Conservation (phyloP, 2,329 filamentous ascomycete species). For the Neofusicoccum ribis region DNA sequence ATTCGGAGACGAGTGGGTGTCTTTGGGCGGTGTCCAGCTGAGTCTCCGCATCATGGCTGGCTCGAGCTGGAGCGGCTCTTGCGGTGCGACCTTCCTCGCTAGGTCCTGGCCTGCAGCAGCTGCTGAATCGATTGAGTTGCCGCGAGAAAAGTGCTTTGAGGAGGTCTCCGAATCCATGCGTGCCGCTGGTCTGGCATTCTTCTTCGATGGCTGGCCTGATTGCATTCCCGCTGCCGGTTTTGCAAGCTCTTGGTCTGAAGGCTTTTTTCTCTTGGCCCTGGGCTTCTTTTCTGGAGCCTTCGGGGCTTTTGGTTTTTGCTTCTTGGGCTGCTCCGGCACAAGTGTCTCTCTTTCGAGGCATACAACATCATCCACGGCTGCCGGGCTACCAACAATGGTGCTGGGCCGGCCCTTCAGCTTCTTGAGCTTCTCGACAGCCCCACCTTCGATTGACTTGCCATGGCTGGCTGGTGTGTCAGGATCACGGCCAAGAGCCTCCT, state of each 20-base stretch:
- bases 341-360: not conserved
- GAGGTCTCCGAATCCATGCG: not conserved
- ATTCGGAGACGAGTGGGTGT: conserved; percentile 26
- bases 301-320: conserved; percentile 25
- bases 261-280: not conserved
- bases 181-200: not conserved
- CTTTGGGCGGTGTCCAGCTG: conserved; percentile 39
- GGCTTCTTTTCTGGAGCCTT: not conserved
- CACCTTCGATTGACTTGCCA: conserved; percentile 16
- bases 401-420: not conserved
- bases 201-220: not conserved
- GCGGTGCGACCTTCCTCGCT: conserved; percentile 4
- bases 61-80: conserved; percentile 29
- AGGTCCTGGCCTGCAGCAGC: conserved; percentile 17
- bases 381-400: not conserved
- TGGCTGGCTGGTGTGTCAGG: conserved; percentile 22
- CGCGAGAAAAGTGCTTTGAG: conserved; percentile 2
- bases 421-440: not conserved
- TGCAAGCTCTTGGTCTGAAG: not conserved
- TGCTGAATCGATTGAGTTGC: not conserved
- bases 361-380: not conserved
- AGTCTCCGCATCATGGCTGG: conserved; percentile 32
- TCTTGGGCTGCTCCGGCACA: conserved; percentile 27
- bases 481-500: not conserved
- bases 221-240: not conserved